Evolutionary conservation across 169 alveolate genomes (phyloP).

Genomic region (Neospora caninum): DNA sequence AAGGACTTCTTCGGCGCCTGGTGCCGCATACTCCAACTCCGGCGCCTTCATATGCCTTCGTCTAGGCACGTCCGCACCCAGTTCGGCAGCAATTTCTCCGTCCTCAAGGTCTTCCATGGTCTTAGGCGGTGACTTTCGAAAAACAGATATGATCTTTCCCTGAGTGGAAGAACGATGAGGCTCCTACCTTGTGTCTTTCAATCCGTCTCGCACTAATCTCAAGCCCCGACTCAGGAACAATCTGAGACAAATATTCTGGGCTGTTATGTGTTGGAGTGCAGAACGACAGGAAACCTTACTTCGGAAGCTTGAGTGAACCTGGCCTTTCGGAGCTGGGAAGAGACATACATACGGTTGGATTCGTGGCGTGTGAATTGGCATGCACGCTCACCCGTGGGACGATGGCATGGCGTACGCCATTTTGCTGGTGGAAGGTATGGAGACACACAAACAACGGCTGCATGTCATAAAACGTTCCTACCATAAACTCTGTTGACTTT

Average conservation of each 20-base stretch:
- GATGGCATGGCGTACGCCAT: too few relatives aligned
- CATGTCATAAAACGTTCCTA: too few relatives aligned
- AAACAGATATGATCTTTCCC: too few relatives aligned
- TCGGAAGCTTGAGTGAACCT: background rate
- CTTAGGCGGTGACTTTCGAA: background rate
- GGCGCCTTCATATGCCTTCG: background rate
- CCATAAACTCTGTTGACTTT: too few relatives aligned
- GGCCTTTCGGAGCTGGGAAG: too few relatives aligned
- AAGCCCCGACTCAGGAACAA: background rate
- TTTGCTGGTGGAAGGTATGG: too few relatives aligned
- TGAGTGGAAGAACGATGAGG: background rate
- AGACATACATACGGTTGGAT: too few relatives aligned
- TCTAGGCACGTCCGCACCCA: background rate
- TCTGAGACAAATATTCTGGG: background rate
- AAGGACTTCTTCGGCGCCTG: background rate
- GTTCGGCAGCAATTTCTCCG: slow-evolving; percentile 22
- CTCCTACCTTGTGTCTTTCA: background rate
- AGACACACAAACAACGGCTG: too few relatives aligned
- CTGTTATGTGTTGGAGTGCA: too few relatives aligned
- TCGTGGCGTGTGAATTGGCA: too few relatives aligned
- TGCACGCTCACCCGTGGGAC: too few relatives aligned
- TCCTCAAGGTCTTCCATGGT: background rate
- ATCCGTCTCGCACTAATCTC: slow-evolving; percentile 10
- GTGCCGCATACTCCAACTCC: background rate
- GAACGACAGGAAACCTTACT: background rate